Base-by-base conservation (phyloP, 257 asterid genomes). In the Eucommia ulmoides region DNA sequence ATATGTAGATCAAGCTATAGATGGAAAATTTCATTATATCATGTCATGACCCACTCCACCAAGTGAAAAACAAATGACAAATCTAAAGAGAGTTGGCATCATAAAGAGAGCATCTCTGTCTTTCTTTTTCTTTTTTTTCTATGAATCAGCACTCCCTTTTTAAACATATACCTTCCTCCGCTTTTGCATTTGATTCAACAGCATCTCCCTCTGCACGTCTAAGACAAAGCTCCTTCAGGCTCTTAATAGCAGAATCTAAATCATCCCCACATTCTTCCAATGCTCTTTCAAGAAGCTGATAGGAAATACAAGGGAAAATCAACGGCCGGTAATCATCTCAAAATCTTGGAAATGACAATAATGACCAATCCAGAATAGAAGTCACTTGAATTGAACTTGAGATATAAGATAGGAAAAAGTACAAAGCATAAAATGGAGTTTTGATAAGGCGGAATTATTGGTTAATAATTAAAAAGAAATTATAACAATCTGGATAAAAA, bases 251-350 rank as follows among this genome's bases (percentile, higher is more conserved):
- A 58, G 74, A 55, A 50, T 73, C 80, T 64, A 85, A 23, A 61
- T 79, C 79, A 53, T 67, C 41, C 49, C 74, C 72, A 19, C 81
- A 74, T 65, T 79, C 82, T 45, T 65, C 75, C 50, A 80, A 51
- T 42, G 77, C 76, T 63, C 68, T 71, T 74, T 69, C 85, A 50
- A 82, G 78, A 63, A 77, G 48, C 95, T 85, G 76, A 65, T 29
- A 29, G 38, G 8, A 29, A 29, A 29, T 29, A 5, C 12, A 29
- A 29, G 12, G 38, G 12, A 12, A 29, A 29, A 5, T 29, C 38
- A 29, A 29, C 38, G 12, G 38, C 8, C 6, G 12, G 38, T 6
- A 29, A 29, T 5, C 12, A 29, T 12, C 8, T 29, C 12, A 5
- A 29, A 7, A 29, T 29, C 7, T 29, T 29, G 38, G 38, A 29